A percentile compares a stretch with the other conserved stretches of the same genome.
phyloP scores from a whole-genome alignment of 2,329 filamentous ascomycete genomes.

The Raffaelea albimanens region DNA sequence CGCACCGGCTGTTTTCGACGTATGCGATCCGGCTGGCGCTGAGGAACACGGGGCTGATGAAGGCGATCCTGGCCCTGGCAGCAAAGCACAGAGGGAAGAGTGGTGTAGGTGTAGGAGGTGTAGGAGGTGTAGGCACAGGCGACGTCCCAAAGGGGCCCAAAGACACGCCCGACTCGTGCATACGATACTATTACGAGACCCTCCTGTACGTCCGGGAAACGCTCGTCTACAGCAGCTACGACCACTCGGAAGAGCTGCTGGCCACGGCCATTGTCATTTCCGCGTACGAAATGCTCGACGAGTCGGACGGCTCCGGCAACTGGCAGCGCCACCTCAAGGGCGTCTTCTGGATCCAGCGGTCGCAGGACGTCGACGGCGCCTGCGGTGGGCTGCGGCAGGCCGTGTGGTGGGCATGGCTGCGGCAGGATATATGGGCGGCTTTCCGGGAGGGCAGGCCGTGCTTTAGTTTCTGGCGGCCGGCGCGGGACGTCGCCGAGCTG shows the following conservation, averaged over 20 bases:
- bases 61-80: neutral
- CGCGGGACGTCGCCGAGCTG: slow-evolving; percentile 31
- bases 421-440: slow-evolving; percentile 58
- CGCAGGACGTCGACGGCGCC: slow-evolving; percentile 50
- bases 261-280: slow-evolving; percentile 51
- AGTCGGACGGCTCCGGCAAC: slow-evolving; percentile 5
- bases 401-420: slow-evolving; percentile 57
- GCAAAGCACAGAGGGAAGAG: neutral
- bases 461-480: slow-evolving; percentile 48
- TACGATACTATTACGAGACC: slow-evolving; percentile 53
- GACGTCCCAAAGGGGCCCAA: neutral
- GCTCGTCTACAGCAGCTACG: slow-evolving; percentile 48
- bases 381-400: slow-evolving; percentile 45
- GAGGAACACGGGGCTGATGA: neutral
- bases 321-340: slow-evolving; percentile 57
- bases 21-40: slow-evolving; percentile 8
- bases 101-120: too few species aligned
- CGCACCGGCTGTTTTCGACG: slow-evolving; percentile 3
- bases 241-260: slow-evolving; percentile 46
- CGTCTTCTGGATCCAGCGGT: slow-evolving; percentile 57
- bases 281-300: slow-evolving; percentile 57
- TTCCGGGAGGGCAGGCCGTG: slow-evolving; percentile 47
- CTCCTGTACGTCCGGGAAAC: slow-evolving; percentile 52
- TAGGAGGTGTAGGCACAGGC: too few species aligned
- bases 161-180: slow-evolving; percentile 15